A percentile compares a stretch with the other conserved stretches of the same genome.
Evolutionary conservation across 2,329 filamentous ascomycete species (phyloP).

Genomic region (Aspergillus sp.): DNA sequence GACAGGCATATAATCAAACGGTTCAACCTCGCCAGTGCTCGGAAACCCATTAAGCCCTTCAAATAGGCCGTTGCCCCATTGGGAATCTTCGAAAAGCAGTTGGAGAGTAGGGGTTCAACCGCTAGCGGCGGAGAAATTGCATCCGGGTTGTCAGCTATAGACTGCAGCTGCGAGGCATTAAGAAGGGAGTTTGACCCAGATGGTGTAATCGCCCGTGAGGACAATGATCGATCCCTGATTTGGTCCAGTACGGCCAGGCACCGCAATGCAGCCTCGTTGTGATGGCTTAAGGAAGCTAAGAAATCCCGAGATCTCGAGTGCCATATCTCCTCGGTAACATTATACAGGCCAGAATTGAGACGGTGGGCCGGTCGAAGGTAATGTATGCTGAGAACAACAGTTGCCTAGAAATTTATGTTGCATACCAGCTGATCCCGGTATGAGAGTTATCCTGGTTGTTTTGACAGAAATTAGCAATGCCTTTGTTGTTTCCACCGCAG

Average conservation of each 20-base stretch:
- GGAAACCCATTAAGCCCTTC: constrained; percentile 16
- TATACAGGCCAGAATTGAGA: not conserved
- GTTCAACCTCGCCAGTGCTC: constrained; percentile 9
- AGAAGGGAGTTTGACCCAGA: not conserved
- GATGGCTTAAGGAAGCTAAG: constrained; percentile 8
- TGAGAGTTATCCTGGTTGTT: constrained; percentile 13
- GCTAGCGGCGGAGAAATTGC: not conserved
- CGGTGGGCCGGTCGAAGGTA: constrained; percentile 4
- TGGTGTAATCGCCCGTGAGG: not conserved
- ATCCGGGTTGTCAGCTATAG: not conserved
- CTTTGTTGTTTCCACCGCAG: constrained; percentile 18
- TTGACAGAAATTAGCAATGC: constrained; percentile 16
- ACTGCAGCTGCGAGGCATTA: not conserved
- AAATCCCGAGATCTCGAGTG: constrained; percentile 10
- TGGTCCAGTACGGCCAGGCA: constrained; percentile 16
- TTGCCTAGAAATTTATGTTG: constrained; percentile 25
- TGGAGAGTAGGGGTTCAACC: constrained; percentile 18
- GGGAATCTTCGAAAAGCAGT: constrained; percentile 16
- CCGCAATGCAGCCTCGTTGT: constrained; percentile 13
- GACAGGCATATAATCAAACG: constrained; percentile 5
- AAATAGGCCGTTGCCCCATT: constrained; percentile 14
- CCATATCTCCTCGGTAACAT: constrained; percentile 13
- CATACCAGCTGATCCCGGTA: constrained; percentile 22
- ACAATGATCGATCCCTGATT: constrained; percentile 5
- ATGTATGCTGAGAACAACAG: constrained; percentile 18